Evolutionary conservation across 1,284 basidiomycete species (phyloP), one percentile per base, ranked within the genome.

Genomic region (Amylostereum chailletii): DNA sequence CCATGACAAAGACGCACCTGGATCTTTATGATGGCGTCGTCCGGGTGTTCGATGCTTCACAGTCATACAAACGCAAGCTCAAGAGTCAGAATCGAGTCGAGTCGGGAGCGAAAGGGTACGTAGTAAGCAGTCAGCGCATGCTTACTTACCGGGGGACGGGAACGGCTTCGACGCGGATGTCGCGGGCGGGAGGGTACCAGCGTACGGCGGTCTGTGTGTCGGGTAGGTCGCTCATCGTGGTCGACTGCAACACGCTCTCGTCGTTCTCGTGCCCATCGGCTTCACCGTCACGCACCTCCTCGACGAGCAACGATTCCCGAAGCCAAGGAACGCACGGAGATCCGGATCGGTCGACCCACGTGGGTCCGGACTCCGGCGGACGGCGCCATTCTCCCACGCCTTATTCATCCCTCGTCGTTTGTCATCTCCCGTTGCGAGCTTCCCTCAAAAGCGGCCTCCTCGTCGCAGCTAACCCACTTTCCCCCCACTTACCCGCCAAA

Each of bases 21-120:
- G 48, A 88, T 74, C 69, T 81, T 86, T 47, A 89, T 72, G 42
- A 89, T 83, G 3, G 77, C 86, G 67, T 88, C 85, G 59, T 89
- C 86, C 1, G 82, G 76, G 52, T 87, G 70, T 49, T 78, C 66
- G 47, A 88, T 77, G 48, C 86, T 88, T 51, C 27, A 27, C 42
- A 44, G 41, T 40, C 33, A 27, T 42, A 58, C 51, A 11, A 36
- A n/a, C 9, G 34, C 37, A 27, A 47, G 9, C 9, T 30, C 6
- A 29, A 9, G 5, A n/a, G 33, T 19, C 7, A 36, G 26, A 7
- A 29, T 19, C 8, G 10, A 33, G 8, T 31, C 10, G 40, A 19
- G 19, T 19, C 19, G 19, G 19, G 19, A 19, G 19, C 19, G 19
- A 19, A 19, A 19, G 19, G 19, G 19, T 19, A 19, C 19, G 19